A percentile compares a stretch with the other conserved stretches of the same genome.
These are phyloP conservation scores for Plasmodium inui DNA, from an alignment of 169 alveolate species.

Conservation along the genomic window DNA sequence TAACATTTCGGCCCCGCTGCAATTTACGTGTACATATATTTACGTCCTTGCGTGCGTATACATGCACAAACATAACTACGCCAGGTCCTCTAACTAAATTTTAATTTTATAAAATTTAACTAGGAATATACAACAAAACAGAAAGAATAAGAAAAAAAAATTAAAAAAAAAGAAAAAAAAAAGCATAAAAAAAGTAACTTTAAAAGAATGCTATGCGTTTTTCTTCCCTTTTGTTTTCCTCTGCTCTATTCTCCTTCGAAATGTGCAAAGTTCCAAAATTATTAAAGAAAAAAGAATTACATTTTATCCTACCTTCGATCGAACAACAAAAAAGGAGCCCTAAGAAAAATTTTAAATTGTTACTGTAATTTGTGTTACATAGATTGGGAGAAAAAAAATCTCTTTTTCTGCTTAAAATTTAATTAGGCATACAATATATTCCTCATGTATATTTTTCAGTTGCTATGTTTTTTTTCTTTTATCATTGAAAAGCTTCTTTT, in stretches of 20 bases:
- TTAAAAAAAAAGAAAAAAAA: background rate
- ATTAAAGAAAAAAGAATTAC: slow-evolving; percentile 12
- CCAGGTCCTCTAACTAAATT: background rate
- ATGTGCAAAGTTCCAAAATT: background rate
- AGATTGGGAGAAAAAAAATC: background rate
- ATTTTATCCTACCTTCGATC: slow-evolving; percentile 31
- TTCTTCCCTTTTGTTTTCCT: background rate
- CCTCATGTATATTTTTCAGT: background rate
- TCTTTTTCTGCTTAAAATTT: background rate
- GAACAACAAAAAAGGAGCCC: slow-evolving; percentile 58
- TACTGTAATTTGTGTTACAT: background rate
- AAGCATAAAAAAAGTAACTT: background rate
- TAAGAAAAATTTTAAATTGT: slow-evolving; percentile 8
- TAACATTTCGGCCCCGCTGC: background rate
- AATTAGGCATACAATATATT: background rate
- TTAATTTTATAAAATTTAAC: background rate
- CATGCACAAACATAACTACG: background rate
- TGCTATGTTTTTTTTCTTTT: background rate
- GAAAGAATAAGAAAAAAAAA: background rate
- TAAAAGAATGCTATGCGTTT: background rate
- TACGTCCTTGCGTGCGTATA: background rate
- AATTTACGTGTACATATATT: background rate
- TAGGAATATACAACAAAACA: background rate
- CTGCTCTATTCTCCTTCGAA: background rate
- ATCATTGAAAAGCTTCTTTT: background rate